Conservation (phyloP, 768 basidiomycete species). For the Saitozyma sp. region DNA sequence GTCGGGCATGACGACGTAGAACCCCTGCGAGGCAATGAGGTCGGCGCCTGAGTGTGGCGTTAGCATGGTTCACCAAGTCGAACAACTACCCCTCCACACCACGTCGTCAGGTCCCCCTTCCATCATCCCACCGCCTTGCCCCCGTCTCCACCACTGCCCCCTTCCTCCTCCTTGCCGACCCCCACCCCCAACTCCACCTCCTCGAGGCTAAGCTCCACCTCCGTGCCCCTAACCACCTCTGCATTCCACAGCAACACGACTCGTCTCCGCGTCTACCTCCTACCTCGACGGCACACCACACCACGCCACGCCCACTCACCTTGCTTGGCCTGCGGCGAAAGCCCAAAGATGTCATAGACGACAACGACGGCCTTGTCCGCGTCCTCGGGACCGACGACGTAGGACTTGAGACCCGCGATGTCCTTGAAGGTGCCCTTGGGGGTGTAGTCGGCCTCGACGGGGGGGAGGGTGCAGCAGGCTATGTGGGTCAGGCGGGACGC, state of each 20-base stretch:
- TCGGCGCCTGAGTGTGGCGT: constrained; percentile 58
- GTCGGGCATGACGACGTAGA: constrained; percentile 67
- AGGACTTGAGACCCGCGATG: constrained; percentile 43
- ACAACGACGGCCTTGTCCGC: constrained; percentile 38
- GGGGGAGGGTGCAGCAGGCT: constrained; percentile 44
- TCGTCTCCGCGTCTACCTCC: no score
- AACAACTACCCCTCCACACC: background rate
- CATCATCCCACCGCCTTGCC: no score
- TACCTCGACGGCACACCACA: no score
- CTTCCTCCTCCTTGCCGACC: no score
- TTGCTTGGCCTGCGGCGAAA: constrained; percentile 43
- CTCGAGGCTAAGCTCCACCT: no score
- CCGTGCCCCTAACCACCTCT: no score
- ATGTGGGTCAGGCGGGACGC: background rate
- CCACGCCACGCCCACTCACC: constrained; percentile 24
- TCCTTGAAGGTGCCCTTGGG: constrained; percentile 31
- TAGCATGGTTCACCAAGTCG: background rate
- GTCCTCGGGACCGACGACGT: constrained; percentile 33
- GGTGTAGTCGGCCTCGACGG: constrained; percentile 40
- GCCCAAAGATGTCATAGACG: constrained; percentile 47
- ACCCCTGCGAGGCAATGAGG: constrained; percentile 62
- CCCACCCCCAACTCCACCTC: no score
- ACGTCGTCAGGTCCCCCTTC: background rate
- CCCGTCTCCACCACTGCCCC: no score
- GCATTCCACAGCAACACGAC: no score